Base-by-base conservation (phyloP, 495 filamentous ascomycete genomes). In the Amorphotheca resinae region DNA sequence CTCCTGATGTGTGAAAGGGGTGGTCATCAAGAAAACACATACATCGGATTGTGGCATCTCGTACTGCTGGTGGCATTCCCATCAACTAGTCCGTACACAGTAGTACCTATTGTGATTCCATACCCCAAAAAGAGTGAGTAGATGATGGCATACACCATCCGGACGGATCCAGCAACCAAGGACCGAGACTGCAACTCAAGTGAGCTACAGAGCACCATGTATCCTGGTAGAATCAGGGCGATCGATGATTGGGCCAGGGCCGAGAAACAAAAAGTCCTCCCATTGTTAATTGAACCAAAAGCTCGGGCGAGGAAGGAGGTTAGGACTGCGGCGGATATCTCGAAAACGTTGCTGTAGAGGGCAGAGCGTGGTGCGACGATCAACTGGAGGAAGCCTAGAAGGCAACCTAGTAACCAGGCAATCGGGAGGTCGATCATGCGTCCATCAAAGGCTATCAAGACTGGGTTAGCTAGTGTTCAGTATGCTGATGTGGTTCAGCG, bases 111-210 rank as follows among this genome's bases (percentile, higher is more conserved):
- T 4, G 91, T 95, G 52, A 96, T 94, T 5, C 89, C 91, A 53
- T 89, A 95, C n/a, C 89, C 89, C 6, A 96, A 79, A 61, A 95
- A 93, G 1, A 95, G 69, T 0, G 88, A 89, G 61, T 95, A 95
- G 22, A 95, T 89, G 42, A 95, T 82, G 6, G 89, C 86, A 50
- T 95, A 95, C 4, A 96, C 85, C 81, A 95, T 88, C 35, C 89
- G 84, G 9, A 95, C 84, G 4, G 84, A 88, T 1, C 89, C 89
- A 14, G 89, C 86, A 4, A 95, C 80, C 37, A 96, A 79, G 45
- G 79, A 80, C 40, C 75, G 72, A 7, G 82, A 89, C 58, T 95
- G 89, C 0, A 96, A 74, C 59, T 96, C 89, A 22, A 96, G 70
- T 35, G 77, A 80, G 6, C 80, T 83, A 58, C 82, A 87, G 36